Evolutionary conservation across 2,329 filamentous ascomycete species (phyloP).

Genomic region (Fusarium gaditjirri): DNA sequence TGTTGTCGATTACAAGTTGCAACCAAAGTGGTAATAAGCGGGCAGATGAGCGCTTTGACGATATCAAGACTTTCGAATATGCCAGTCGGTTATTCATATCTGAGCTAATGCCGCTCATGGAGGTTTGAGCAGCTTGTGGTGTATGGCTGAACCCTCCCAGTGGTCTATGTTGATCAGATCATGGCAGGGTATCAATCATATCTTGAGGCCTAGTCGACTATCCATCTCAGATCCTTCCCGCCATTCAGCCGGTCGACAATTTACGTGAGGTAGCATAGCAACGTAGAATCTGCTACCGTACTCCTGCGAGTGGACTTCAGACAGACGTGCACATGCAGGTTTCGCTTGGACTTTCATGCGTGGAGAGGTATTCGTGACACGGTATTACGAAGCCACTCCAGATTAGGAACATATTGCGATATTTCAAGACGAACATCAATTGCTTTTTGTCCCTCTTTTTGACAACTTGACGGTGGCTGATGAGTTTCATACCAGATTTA

Average conservation of each 20-base stretch:
- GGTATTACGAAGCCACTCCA: not conserved
- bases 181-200: conserved; percentile 4
- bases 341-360: not conserved
- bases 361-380: not conserved
- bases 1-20: not conserved
- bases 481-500: conserved; percentile 22
- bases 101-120: not conserved
- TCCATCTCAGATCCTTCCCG: conserved; percentile 24
- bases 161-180: conserved; percentile 4
- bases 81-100: not conserved
- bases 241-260: not conserved
- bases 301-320: not conserved
- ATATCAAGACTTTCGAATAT: not conserved
- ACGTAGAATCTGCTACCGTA: not conserved
- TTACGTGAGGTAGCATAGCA: not conserved
- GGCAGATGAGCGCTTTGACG: conserved; percentile 5
- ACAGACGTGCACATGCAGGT: not conserved
- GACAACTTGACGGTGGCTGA: not conserved
- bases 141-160: not conserved
- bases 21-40: not conserved
- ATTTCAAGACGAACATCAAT: not conserved
- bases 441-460: conserved; percentile 9
- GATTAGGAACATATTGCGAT: not conserved
- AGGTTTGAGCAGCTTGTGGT: not conserved
- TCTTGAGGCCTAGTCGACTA: not conserved